These are phyloP conservation scores for Eragrostis tef DNA, from an alignment of 202 grass and related monocot genomes.

Conservation along the genomic window DNA sequence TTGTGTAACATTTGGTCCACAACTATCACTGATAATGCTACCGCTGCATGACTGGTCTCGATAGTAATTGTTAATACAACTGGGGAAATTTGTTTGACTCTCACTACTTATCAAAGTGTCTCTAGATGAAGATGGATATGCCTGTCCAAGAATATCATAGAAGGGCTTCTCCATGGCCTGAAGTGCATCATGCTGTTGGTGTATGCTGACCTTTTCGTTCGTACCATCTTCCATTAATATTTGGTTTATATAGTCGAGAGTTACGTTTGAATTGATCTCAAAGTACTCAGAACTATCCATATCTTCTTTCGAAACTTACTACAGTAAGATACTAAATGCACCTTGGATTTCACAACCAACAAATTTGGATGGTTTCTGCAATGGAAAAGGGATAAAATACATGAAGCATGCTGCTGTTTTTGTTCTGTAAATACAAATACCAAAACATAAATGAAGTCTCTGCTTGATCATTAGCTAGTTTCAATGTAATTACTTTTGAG, in stretches of 20 bases:
- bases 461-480: too few relatives aligned
- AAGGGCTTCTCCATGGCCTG: constrained; percentile 57
- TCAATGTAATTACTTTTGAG: too few relatives aligned
- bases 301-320: neutral
- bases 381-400: neutral
- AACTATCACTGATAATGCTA: neutral
- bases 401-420: neutral
- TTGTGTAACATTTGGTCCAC: neutral
- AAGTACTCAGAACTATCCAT: neutral
- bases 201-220: constrained; percentile 41
- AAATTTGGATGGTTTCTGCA: neutral
- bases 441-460: neutral
- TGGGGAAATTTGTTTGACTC: neutral
- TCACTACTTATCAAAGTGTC: neutral
- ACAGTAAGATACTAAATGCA: neutral
- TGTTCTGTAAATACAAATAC: neutral
- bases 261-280: constrained; percentile 41
- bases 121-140: constrained; percentile 43
- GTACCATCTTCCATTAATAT: constrained; percentile 21
- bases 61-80: too few relatives aligned
- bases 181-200: constrained; percentile 45
- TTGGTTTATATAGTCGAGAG: constrained; percentile 52
- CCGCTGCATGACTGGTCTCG: neutral
- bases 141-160: constrained; percentile 61
- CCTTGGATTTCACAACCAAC: neutral